Conservation (phyloP, 306 rosid species). For the Hippophae tibetana region DNA sequence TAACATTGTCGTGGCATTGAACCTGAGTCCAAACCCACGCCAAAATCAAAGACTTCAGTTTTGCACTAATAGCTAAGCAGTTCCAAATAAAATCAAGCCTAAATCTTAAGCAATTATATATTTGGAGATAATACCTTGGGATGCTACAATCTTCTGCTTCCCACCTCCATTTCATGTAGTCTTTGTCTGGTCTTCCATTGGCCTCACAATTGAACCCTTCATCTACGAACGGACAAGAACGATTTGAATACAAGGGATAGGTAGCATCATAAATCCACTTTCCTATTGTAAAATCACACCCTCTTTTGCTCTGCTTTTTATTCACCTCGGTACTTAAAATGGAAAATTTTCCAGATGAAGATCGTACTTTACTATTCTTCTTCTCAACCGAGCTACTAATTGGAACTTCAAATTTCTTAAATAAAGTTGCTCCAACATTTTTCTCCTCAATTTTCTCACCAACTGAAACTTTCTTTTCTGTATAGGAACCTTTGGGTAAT, state of each 20-base stretch:
- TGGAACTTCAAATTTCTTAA: constrained; percentile 14
- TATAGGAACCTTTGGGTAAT: constrained; percentile 12
- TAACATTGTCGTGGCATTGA: constrained; percentile 84
- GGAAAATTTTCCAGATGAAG: constrained; percentile 13
- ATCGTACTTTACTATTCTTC: constrained; percentile 2
- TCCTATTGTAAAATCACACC: constrained; percentile 66
- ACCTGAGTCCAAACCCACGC: constrained; percentile 34
- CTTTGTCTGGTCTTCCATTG: constrained; percentile 74
- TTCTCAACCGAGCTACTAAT: constrained; percentile 1
- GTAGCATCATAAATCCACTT: constrained; percentile 76
- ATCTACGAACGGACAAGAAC: constrained; percentile 75
- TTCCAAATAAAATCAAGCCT: no score
- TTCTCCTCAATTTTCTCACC: constrained; percentile 11
- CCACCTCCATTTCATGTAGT: constrained; percentile 78
- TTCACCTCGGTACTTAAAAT: constrained; percentile 18
- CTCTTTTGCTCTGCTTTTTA: constrained; percentile 26
- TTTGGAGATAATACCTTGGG: constrained; percentile 40
- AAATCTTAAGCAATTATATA: not conserved
- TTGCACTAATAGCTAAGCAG: not conserved
- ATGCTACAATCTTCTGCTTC: constrained; percentile 57
- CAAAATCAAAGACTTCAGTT: constrained; percentile 13
- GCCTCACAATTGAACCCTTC: constrained; percentile 85
- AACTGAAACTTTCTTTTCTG: constrained; percentile 8
- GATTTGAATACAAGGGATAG: constrained; percentile 50
- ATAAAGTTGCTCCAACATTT: constrained; percentile 15